Conservation (phyloP, 768 basidiomycete genomes). For the Calvatia gigantea region DNA sequence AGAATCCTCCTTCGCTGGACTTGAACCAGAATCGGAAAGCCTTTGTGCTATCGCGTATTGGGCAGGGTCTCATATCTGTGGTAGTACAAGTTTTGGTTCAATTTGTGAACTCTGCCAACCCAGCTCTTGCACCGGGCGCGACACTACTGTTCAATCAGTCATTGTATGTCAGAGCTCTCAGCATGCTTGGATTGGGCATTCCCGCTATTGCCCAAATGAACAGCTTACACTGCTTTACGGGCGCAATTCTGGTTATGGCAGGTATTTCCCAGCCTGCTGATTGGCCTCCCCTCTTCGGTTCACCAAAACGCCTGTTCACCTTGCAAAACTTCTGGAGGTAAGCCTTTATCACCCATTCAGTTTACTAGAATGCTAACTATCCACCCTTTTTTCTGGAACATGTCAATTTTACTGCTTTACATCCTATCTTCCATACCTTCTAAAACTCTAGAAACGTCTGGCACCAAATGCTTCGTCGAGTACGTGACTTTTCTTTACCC, state of each 20-base stretch:
- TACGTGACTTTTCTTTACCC: slow-evolving; percentile 16
- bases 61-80: background rate
- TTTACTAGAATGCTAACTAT: too few relatives aligned
- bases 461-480: slow-evolving; percentile 35
- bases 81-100: background rate
- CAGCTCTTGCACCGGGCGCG: slow-evolving; percentile 3
- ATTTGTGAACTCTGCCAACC: slow-evolving; percentile 4
- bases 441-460: slow-evolving; percentile 19
- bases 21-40: slow-evolving; percentile 11
- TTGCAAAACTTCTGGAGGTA: slow-evolving; percentile 39
- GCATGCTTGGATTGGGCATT: background rate
- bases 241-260: slow-evolving; percentile 20
- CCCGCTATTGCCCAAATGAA: slow-evolving; percentile 2
- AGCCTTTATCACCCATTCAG: slow-evolving; percentile 10
- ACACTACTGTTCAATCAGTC: background rate
- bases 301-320: slow-evolving; percentile 30
- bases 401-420: too few relatives aligned
- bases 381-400: background rate
- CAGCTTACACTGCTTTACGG: slow-evolving; percentile 12
- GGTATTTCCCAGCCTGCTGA: slow-evolving; percentile 28
- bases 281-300: slow-evolving; percentile 38
- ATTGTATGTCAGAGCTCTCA: slow-evolving; percentile 2
- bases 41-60: slow-evolving; percentile 1
- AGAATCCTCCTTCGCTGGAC: slow-evolving; percentile 16
- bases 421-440: background rate